Evolutionary conservation across 208 protist species (phyloP).

Genomic region (Leishmania aethiopica): DNA sequence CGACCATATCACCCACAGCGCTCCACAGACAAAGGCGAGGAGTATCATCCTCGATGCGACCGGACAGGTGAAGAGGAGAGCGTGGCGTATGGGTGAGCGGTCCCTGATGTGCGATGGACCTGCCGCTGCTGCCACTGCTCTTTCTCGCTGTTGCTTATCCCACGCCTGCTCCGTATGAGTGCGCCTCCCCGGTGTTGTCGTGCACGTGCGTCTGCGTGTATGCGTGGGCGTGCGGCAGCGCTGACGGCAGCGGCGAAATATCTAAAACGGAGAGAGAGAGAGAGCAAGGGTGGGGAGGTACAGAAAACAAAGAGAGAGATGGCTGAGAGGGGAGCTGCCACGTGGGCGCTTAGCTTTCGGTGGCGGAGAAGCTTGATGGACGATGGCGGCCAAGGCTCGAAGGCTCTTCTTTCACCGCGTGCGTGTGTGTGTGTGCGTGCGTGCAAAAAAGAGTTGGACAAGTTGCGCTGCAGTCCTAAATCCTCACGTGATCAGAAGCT

Average conservation of each 20-base stretch:
- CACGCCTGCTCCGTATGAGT: not conserved
- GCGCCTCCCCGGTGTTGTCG: not conserved
- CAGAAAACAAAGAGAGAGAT: not conserved
- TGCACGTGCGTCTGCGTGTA: not conserved
- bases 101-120: not conserved
- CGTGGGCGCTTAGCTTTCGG: too few relatives aligned
- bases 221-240: not conserved
- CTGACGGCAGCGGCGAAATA: not conserved
- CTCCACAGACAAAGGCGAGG: constrained; percentile 45
- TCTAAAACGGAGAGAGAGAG: not conserved
- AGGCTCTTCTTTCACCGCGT: not conserved
- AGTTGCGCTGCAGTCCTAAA: constrained; percentile 1
- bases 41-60: constrained; percentile 55
- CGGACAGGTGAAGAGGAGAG: not conserved
- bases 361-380: not conserved
- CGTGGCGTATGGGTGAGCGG: constrained; percentile 4
- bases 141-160: not conserved
- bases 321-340: too few relatives aligned
- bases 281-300: not conserved
- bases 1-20: constrained; percentile 56
- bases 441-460: not conserved
- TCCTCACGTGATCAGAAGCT: not conserved
- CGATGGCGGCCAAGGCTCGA: not conserved
- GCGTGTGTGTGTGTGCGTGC: not conserved
- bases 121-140: not conserved